Evolutionary conservation across 106 monocot species (phyloP).

Genomic region (Apostasia ramifera): DNA sequence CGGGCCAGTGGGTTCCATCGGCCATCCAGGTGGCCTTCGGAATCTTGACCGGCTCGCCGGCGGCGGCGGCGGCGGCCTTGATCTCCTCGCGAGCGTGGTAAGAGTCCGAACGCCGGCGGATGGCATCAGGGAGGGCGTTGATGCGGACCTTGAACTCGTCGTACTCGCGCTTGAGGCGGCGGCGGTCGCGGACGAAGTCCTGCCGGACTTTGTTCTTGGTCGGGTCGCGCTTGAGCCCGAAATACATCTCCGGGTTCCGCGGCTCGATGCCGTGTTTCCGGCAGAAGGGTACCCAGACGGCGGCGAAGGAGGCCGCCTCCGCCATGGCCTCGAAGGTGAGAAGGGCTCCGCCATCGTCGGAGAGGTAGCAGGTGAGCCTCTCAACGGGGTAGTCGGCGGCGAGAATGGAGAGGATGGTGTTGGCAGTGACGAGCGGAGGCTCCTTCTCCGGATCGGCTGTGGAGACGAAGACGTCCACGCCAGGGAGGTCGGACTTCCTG

Average conservation of each 20-base stretch:
- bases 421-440: conserved; percentile 66
- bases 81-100: conserved; percentile 74
- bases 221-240: conserved; percentile 63
- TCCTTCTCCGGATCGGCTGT: conserved; percentile 81
- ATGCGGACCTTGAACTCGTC: conserved; percentile 80
- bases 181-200: conserved; percentile 73
- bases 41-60: conserved; percentile 49
- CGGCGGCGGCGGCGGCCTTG: conserved; percentile 36
- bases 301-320: conserved; percentile 71
- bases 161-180: conserved; percentile 63
- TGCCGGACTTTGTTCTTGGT: conserved; percentile 62
- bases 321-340: conserved; percentile 85
- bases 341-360: conserved; percentile 75
- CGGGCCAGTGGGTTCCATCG: conserved; percentile 77
- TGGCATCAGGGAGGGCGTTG: conserved; percentile 66
- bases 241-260: conserved; percentile 72
- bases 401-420: conserved; percentile 76
- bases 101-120: conserved; percentile 65
- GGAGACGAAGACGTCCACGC: conserved; percentile 71
- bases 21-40: conserved; percentile 86
- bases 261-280: conserved; percentile 68
- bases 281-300: conserved; percentile 70
- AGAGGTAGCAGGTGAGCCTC: conserved; percentile 67
- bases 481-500: conserved; percentile 69
- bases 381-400: conserved; percentile 73